Conservation (phyloP, 208 protist species). For the Acanthamoeba triangularis region DNA sequence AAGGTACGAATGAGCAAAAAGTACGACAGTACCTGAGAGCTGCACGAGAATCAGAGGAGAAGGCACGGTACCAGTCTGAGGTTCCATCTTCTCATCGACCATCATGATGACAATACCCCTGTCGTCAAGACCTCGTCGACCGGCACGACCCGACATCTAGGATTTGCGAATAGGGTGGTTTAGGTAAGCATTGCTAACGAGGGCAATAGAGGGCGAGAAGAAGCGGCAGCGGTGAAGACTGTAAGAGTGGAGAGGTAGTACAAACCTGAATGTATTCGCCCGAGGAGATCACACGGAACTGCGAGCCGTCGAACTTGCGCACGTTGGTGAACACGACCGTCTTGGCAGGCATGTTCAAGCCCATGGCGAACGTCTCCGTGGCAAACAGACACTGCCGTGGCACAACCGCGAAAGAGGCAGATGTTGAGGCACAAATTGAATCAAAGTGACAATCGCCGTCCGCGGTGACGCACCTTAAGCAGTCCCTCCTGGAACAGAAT, state of each 20-base stretch:
- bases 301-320: conserved; percentile 99
- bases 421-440: background rate
- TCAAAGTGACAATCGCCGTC: conserved; percentile 23
- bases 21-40: background rate
- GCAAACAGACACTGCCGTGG: conserved; percentile 96
- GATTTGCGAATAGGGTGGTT: conserved; percentile 77
- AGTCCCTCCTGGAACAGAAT: conserved; percentile 99
- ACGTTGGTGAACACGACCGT: conserved; percentile 99
- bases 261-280: conserved; percentile 98
- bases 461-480: conserved; percentile 94
- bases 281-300: conserved; percentile 96
- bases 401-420: background rate
- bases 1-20: too few relatives aligned
- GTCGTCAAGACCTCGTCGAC: conserved; percentile 99
- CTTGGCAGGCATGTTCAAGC: conserved; percentile 99
- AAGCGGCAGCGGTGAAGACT: background rate
- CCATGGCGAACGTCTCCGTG: conserved; percentile 99
- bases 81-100: conserved; percentile 98
- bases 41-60: background rate
- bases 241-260: background rate
- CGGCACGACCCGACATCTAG: conserved; percentile 99
- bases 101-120: conserved; percentile 99
- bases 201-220: background rate
- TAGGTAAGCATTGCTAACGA: background rate
- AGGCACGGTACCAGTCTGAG: conserved; percentile 89